phyloP scores from a whole-genome alignment of 2,329 filamentous ascomycete genomes.

The Pseudopyrenochaeta lycopersici region DNA sequence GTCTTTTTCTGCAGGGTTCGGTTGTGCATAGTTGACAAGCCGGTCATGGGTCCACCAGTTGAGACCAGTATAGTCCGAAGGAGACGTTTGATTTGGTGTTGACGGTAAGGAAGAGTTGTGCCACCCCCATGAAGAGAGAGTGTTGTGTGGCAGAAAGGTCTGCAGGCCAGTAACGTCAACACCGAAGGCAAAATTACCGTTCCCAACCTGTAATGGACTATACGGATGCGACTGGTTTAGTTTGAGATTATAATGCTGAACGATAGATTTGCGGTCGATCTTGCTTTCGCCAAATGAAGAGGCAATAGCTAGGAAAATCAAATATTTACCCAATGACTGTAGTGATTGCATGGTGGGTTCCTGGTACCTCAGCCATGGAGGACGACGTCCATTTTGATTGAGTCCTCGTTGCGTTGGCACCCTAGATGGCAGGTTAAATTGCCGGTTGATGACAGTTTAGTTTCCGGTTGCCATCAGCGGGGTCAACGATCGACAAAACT shows the following conservation, averaged over 20 bases:
- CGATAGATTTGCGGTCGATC: constrained; percentile 42
- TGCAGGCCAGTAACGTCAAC: constrained; percentile 58
- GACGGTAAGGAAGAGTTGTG: constrained; percentile 56
- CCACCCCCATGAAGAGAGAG: constrained; percentile 57
- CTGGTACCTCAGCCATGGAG: background rate
- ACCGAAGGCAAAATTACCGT: constrained; percentile 60
- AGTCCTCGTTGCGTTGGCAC: constrained; percentile 1
- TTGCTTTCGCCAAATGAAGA: constrained; percentile 13
- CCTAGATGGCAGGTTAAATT: constrained; percentile 35
- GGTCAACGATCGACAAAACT: constrained; percentile 20
- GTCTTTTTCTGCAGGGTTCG: constrained; percentile 51
- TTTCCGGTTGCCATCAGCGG: constrained; percentile 20
- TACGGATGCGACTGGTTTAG: constrained; percentile 59
- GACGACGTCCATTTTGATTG: constrained; percentile 9
- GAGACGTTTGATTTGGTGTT: constrained; percentile 44
- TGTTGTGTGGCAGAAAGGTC: constrained; percentile 55
- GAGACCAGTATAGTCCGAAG: constrained; percentile 52
- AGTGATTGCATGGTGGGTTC: constrained; percentile 15
- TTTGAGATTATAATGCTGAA: constrained; percentile 56
- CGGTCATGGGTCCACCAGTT: constrained; percentile 57
- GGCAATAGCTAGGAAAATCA: constrained; percentile 9
- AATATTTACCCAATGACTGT: constrained; percentile 3
- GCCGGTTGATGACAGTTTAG: constrained; percentile 29
- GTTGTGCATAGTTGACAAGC: constrained; percentile 55
- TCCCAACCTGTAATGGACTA: constrained; percentile 62